Conservation (phyloP, 2,329 filamentous ascomycete species). For the Fusarium staphyleae region DNA sequence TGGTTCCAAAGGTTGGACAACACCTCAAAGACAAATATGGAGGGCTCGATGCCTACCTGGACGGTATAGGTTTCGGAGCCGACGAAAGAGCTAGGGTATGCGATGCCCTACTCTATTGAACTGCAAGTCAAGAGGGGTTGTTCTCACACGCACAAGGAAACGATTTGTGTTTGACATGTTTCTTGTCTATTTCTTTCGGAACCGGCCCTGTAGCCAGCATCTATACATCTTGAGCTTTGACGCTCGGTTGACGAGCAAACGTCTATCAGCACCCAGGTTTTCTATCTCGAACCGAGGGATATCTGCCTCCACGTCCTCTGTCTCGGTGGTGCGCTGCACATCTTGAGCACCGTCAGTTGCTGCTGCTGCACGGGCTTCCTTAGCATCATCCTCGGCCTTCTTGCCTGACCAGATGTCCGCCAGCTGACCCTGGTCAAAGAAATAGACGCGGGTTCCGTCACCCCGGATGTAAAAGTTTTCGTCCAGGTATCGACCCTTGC, state of each 20-base stretch:
- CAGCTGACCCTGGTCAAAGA: slow-evolving; percentile 90
- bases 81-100: slow-evolving; percentile 52
- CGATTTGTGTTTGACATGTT: slow-evolving; percentile 17
- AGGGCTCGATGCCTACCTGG: slow-evolving; percentile 70
- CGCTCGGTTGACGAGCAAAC: slow-evolving; percentile 90
- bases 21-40: slow-evolving; percentile 71
- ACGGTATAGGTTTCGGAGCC: slow-evolving; percentile 64
- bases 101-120: slow-evolving; percentile 53
- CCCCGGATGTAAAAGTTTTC: slow-evolving; percentile 98
- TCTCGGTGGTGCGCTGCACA: slow-evolving; percentile 21
- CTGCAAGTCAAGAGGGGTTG: not conserved
- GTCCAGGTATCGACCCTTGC: slow-evolving; percentile 90
- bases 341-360: slow-evolving; percentile 6
- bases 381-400: slow-evolving; percentile 30
- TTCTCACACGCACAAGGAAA: not conserved
- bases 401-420: slow-evolving; percentile 75
- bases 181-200: slow-evolving; percentile 68
- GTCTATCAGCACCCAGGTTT: slow-evolving; percentile 83
- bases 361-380: slow-evolving; percentile 1
- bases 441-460: slow-evolving; percentile 96
- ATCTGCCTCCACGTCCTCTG: slow-evolving; percentile 25
- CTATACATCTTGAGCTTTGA: slow-evolving; percentile 96
- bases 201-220: slow-evolving; percentile 91
- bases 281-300: slow-evolving; percentile 69
- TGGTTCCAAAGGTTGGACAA: slow-evolving; percentile 64